Percentiles rank a stretch among this genome's conserved stretches.
Conservation (phyloP, 129 eudicot species). For the Helianthus annuus region HanXRQr2.0-SUNRISE NC_035441.2:188907215-188907714, state of each 20-base stretch:
- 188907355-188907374: neutral
- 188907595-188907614: conserved; percentile 65
- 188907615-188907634: conserved; percentile 62
- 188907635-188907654: conserved; percentile 54
- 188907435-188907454: neutral
- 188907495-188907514: conserved; percentile 91
- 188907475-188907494: conserved; percentile 4
- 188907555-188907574: conserved; percentile 50
- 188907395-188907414: conserved; percentile 1
- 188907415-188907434: neutral
- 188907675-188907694: neutral
- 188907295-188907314: neutral
- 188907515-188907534: conserved; percentile 96
- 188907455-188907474: neutral
- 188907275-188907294: neutral
- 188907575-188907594: conserved; percentile 61
- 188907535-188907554: conserved; percentile 81
- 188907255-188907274: neutral
- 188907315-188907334: neutral
- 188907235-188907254: neutral
- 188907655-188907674: conserved; percentile 70
- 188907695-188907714: neutral
- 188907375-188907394: neutral
- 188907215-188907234: neutral
- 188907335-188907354: neutral